A percentile compares a stretch with the other conserved stretches of the same genome.
These are phyloP conservation scores for Candida tropicalis DNA, from an alignment of 1,139 yeast genomes.

Conservation along the genomic window DNA sequence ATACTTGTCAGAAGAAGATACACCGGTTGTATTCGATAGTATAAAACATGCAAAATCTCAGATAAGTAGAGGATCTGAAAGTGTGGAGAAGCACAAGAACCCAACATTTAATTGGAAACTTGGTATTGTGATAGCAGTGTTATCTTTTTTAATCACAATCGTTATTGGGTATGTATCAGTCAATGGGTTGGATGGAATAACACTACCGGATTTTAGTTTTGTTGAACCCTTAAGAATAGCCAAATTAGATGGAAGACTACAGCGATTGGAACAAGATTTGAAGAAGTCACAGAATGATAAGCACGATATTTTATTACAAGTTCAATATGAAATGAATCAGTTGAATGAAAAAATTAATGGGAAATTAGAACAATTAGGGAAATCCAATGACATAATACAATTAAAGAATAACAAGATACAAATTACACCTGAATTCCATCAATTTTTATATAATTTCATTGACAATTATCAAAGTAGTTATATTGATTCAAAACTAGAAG, in stretches of 20 bases:
- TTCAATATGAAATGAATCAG: slow-evolving; percentile 7
- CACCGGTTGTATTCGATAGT: slow-evolving; percentile 7
- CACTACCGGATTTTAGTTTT: background rate
- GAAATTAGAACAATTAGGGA: background rate
- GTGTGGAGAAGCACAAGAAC: background rate
- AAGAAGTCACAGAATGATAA: background rate
- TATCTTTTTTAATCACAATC: slow-evolving; percentile 3
- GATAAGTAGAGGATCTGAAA: background rate
- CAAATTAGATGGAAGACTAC: slow-evolving; percentile 8
- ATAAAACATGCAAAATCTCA: slow-evolving; percentile 3
- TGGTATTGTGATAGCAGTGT: background rate
- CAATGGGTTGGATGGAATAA: background rate
- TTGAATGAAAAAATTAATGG: background rate
- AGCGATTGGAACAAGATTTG: slow-evolving; percentile 9
- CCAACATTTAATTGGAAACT: background rate
- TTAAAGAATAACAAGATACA: slow-evolving; percentile 38
- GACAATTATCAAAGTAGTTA: slow-evolving; percentile 25
- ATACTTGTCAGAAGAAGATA: background rate
- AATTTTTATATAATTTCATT: slow-evolving; percentile 37
- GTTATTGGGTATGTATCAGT: background rate
- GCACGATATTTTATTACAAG: slow-evolving; percentile 1
- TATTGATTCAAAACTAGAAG: slow-evolving; percentile 13
- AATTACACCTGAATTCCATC: slow-evolving; percentile 43
- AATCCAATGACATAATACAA: slow-evolving; percentile 16
- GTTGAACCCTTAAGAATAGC: background rate